Evolutionary conservation across 495 filamentous ascomycete genomes (phyloP).

Genomic region (Parmelia sp.): DNA sequence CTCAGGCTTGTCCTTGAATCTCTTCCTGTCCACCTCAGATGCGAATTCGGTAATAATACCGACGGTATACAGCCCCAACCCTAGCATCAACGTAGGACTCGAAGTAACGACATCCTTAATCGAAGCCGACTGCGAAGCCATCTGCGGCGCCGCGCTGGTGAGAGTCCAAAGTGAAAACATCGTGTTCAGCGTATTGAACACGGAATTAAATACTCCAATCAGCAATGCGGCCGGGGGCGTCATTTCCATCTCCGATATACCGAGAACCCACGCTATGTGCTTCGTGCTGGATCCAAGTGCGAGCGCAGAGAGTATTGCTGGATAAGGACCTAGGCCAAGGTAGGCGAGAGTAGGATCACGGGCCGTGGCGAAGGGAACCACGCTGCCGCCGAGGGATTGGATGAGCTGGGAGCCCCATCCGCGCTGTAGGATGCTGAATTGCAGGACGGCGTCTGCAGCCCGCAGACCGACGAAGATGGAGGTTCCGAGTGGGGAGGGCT

Average conservation of each 20-base stretch:
- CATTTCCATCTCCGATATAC: constrained; percentile 41
- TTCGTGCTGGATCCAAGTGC: constrained; percentile 43
- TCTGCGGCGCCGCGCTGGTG: constrained; percentile 33
- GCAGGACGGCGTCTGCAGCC: constrained; percentile 49
- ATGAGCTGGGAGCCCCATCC: constrained; percentile 25
- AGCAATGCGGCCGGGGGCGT: constrained; percentile 29
- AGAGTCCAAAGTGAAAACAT: constrained; percentile 39
- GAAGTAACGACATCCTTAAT: constrained; percentile 23
- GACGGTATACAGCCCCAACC: constrained; percentile 37
- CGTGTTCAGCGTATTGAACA: constrained; percentile 42
- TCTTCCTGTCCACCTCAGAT: constrained; percentile 46
- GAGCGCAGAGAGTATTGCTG: constrained; percentile 52
- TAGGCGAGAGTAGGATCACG: constrained; percentile 36
- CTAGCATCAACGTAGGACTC: constrained; percentile 35
- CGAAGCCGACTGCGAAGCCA: constrained; percentile 17
- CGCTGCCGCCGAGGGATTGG: constrained; percentile 21
- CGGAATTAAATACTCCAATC: constrained; percentile 41
- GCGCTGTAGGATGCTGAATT: constrained; percentile 45
- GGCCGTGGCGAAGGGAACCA: constrained; percentile 14
- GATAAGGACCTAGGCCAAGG: constrained; percentile 50
- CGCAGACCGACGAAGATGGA: constrained; percentile 53
- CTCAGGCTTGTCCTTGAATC: constrained; percentile 46
- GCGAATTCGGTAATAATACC: constrained; percentile 46
- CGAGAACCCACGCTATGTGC: constrained; percentile 43
- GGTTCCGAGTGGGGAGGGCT: constrained; percentile 42